Base-by-base conservation (phyloP, 805 yeast species). In the Martiniozyma abietophila region DNA sequence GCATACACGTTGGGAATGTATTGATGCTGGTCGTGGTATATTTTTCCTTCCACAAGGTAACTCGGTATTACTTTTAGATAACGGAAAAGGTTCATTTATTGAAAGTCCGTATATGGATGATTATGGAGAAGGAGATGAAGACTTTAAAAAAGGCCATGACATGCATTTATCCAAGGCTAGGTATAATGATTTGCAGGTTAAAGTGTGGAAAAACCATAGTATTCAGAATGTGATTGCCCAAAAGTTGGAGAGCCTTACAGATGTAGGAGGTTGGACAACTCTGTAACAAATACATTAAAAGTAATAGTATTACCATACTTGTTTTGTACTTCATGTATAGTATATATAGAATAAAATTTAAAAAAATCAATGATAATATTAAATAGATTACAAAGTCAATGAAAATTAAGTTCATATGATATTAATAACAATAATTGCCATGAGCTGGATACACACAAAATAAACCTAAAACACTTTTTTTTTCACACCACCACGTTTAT, bases 201-300 rank as follows among this genome's bases (percentile, higher is more conserved):
- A 68, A 22, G 61, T 84, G 27, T 80, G 96, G 88, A 62, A 88
- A 14, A 78, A 73, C 36, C 88, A 85, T 49, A 82, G 81, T 49
- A 63, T 84, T 3, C 79, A 84, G 4, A 84, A 83, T 46, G 65
- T 68, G 29, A 76, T 88, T 22, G 86, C 85, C 1, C 65, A 97
- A 42, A 76, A 76, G 44, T 65, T 89, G 11, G 97, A 89, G 47
- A 74, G 79, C 25, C 71, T 70, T 6, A 58, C 79, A 22, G 97
- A 89, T 54, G 73, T 80, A 25, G 98, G 98, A 7, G 98, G 98
- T 0, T 89, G 98, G 98, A 92, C 81, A 46, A 82, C 92, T 2
- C 60, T 81, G 41, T n/a, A n/a, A n/a, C n/a, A n/a, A n/a, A n/a
- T n/a, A n/a, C n/a, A n/a, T n/a, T n/a, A n/a, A n/a, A n/a, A n/a